Percentiles rank a stretch among this genome's conserved stretches.
phyloP scores from a whole-genome alignment of 2,329 filamentous ascomycete species.

The Volutella citrinella region DNA sequence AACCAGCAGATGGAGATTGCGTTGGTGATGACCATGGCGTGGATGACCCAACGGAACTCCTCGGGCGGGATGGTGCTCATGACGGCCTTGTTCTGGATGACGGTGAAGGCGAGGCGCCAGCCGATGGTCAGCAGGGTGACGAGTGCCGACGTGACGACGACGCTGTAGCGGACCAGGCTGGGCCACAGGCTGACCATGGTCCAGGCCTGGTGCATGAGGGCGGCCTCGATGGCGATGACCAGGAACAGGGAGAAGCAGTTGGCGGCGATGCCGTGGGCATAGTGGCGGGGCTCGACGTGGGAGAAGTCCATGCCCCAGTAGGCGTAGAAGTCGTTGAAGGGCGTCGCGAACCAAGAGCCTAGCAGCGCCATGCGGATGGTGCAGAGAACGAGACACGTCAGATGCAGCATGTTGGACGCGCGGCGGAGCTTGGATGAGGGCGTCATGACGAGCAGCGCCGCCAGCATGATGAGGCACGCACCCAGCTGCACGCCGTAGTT shows the following conservation, averaged over 20 bases:
- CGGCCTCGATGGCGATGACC: slow-evolving; percentile 42
- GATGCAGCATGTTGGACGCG: slow-evolving; percentile 63
- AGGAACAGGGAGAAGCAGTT: slow-evolving; percentile 43
- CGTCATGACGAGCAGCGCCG: slow-evolving; percentile 66
- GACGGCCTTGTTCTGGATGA: slow-evolving; percentile 35
- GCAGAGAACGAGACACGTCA: slow-evolving; percentile 57
- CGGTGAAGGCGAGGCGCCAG: slow-evolving; percentile 31
- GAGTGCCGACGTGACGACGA: slow-evolving; percentile 31
- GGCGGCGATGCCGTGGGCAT: slow-evolving; percentile 34
- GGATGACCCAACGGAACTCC: slow-evolving; percentile 34
- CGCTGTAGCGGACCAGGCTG: slow-evolving; percentile 26
- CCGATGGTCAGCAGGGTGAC: slow-evolving; percentile 32
- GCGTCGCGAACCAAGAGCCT: slow-evolving; percentile 57
- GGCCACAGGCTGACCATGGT: slow-evolving; percentile 51
- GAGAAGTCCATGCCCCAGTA: slow-evolving; percentile 54
- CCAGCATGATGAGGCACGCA: slow-evolving; percentile 60
- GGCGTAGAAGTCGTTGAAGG: slow-evolving; percentile 60
- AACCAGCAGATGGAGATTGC: slow-evolving; percentile 48
- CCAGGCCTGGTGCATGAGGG: slow-evolving; percentile 52
- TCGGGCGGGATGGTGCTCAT: slow-evolving; percentile 21
- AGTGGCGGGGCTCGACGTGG: slow-evolving; percentile 39
- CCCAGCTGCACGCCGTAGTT: slow-evolving; percentile 71
- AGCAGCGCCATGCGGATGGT: slow-evolving; percentile 57
- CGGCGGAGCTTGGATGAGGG: slow-evolving; percentile 62
- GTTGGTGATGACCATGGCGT: slow-evolving; percentile 38